Percentiles rank a stretch among this genome's conserved stretches.
These are phyloP conservation scores for Mycena sp. DNA, from an alignment of 1,284 basidiomycete species.

Conservation along the genomic window DNA sequence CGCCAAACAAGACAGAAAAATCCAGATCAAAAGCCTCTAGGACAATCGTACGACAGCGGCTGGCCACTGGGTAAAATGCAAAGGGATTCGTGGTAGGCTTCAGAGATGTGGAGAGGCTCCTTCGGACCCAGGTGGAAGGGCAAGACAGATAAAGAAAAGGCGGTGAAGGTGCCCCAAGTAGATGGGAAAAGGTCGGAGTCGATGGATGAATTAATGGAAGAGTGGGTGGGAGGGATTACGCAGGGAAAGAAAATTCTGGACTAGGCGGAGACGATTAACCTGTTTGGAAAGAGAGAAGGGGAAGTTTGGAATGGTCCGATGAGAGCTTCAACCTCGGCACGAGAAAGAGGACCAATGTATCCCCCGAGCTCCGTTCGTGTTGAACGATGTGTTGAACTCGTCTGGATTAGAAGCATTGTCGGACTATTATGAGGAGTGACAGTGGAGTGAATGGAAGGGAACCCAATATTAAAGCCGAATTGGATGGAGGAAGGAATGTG, in stretches of 20 bases:
- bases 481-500: slow-evolving; percentile 9
- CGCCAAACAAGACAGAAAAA: slow-evolving; percentile 41
- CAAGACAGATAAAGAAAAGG: slow-evolving; percentile 26
- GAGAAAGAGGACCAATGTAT: slow-evolving; percentile 11
- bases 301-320: slow-evolving; percentile 11
- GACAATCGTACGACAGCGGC: slow-evolving; percentile 22
- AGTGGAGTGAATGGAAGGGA: neutral
- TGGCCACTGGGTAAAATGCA: slow-evolving; percentile 29
- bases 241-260: slow-evolving; percentile 1
- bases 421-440: no score
- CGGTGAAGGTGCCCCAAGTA: slow-evolving; percentile 51
- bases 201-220: slow-evolving; percentile 42
- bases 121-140: slow-evolving; percentile 33
- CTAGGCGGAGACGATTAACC: no score
- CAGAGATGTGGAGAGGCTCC: slow-evolving; percentile 33
- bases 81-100: slow-evolving; percentile 30
- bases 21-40: slow-evolving; percentile 20
- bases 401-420: neutral
- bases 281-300: slow-evolving; percentile 30
- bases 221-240: neutral
- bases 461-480: slow-evolving; percentile 6
- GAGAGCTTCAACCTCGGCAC: neutral
- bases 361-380: neutral
- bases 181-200: slow-evolving; percentile 45
- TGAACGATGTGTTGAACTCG: neutral